These are phyloP conservation scores for Melaleuca quinquenervia DNA, from an alignment of 345 rosid genomes.

Conservation along the genomic window DNA sequence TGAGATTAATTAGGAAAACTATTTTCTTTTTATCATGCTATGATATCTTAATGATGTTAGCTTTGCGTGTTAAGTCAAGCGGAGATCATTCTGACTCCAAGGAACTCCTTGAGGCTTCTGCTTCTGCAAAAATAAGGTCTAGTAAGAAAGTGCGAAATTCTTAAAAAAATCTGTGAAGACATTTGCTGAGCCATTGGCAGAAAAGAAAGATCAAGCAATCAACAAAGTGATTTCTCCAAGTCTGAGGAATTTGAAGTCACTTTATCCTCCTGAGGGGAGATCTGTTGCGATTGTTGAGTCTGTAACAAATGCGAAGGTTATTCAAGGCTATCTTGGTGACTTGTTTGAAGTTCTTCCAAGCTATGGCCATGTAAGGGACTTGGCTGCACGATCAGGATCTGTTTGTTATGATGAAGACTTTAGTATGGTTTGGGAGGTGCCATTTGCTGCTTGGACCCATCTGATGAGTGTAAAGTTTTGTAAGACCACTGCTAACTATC, in stretches of 20 bases:
- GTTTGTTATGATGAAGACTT: conserved; percentile 97
- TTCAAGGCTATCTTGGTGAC: conserved; percentile 89
- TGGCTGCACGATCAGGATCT: conserved; percentile 95
- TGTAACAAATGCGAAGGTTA: conserved; percentile 76
- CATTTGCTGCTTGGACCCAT: conserved; percentile 92
- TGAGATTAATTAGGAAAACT: not conserved
- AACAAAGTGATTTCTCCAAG: conserved; percentile 19
- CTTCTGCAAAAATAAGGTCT: conserved; percentile 15
- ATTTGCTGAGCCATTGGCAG: conserved; percentile 16
- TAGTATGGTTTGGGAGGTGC: conserved; percentile 99
- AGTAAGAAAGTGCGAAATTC: conserved; percentile 22
- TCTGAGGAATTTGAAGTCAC: conserved; percentile 32
- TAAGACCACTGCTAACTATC: too few relatives aligned
- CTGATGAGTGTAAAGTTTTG: too few relatives aligned
- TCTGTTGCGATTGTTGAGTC: conserved; percentile 95
- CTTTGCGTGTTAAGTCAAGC: conserved; percentile 29
- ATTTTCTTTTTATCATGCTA: not conserved
- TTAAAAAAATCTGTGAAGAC: conserved; percentile 18
- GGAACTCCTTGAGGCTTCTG: not conserved
- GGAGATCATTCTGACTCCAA: not conserved
- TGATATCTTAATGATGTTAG: conserved; percentile 8
- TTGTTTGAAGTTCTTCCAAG: conserved; percentile 91
- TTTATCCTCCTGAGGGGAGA: conserved; percentile 79
- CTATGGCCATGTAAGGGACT: conserved; percentile 92
- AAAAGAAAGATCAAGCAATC: conserved; percentile 22